Percentiles rank a stretch among this genome's conserved stretches.
Evolutionary conservation across 1,284 basidiomycete species (phyloP).

Genomic region (Puccinia novopanici): DNA sequence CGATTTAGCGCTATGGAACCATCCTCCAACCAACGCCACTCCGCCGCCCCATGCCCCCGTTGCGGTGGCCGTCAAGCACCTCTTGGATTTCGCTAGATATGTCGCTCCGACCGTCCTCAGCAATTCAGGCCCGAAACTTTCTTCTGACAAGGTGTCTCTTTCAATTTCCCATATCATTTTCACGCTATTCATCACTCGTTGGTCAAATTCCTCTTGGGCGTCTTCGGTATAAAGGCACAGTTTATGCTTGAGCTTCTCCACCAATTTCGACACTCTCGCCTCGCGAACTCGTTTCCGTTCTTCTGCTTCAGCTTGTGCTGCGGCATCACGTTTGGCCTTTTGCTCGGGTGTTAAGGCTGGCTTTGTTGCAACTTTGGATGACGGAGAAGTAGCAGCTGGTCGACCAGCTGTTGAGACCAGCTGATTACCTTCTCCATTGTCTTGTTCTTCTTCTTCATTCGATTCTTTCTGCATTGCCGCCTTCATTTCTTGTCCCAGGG

Average conservation of each 20-base stretch:
- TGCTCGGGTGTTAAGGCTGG: slow-evolving; percentile 38
- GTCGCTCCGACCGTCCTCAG: slow-evolving; percentile 88
- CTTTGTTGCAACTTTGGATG: slow-evolving; percentile 17
- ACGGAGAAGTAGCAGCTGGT: not conserved
- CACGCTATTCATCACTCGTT: slow-evolving; percentile 51
- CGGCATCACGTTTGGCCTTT: slow-evolving; percentile 58
- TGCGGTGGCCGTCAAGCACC: slow-evolving; percentile 63
- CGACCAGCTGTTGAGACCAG: slow-evolving; percentile 33
- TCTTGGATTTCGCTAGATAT: slow-evolving; percentile 73
- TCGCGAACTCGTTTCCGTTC: slow-evolving; percentile 58
- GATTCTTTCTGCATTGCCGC: slow-evolving; percentile 90
- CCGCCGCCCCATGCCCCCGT: slow-evolving; percentile 73
- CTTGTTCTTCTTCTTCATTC: slow-evolving; percentile 68
- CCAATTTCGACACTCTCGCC: slow-evolving; percentile 56
- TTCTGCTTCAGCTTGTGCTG: slow-evolving; percentile 55
- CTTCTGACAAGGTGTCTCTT: slow-evolving; percentile 72
- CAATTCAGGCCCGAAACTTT: slow-evolving; percentile 90
- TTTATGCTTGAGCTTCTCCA: slow-evolving; percentile 58
- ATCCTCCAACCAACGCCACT: slow-evolving; percentile 68
- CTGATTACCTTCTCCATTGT: slow-evolving; percentile 47
- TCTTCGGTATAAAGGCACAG: slow-evolving; percentile 57
- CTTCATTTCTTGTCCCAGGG: slow-evolving; percentile 83
- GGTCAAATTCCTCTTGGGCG: slow-evolving; percentile 39
- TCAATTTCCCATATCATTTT: slow-evolving; percentile 58
- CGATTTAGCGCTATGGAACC: slow-evolving; percentile 90